A percentile compares a stretch with the other conserved stretches of the same genome.
phyloP scores from a whole-genome alignment of 1,139 yeast species.

The Hansenula lynferdii region DNA sequence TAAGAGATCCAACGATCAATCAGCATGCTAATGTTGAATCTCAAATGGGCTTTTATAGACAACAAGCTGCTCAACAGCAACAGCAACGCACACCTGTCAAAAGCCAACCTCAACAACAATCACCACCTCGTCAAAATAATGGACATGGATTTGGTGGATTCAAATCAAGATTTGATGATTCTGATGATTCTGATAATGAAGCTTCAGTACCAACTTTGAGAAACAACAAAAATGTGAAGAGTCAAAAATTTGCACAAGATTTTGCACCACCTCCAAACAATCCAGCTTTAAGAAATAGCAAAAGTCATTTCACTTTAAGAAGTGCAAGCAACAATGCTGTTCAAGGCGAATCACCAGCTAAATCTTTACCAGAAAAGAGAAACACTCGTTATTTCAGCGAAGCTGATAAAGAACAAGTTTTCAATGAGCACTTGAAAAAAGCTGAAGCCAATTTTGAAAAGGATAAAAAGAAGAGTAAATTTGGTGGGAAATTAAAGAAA shows the following conservation, averaged over 20 bases:
- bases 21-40: constrained; percentile 15
- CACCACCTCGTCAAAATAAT: constrained; percentile 2
- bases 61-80: constrained; percentile 15
- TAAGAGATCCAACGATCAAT: constrained; percentile 26
- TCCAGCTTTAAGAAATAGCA: constrained; percentile 19
- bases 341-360: constrained; percentile 12
- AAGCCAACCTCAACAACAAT: constrained; percentile 4
- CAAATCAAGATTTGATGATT: constrained; percentile 51
- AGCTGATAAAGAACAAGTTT: constrained; percentile 11
- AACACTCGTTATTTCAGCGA: constrained; percentile 22
- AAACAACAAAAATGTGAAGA: background rate
- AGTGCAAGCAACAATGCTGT: constrained; percentile 20
- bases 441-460: constrained; percentile 22
- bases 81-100: constrained; percentile 11
- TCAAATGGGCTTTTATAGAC: constrained; percentile 19
- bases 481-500: constrained; percentile 52
- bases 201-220: constrained; percentile 8
- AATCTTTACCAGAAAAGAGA: constrained; percentile 19
- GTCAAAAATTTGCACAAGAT: constrained; percentile 9
- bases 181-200: constrained; percentile 48
- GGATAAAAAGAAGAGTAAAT: constrained; percentile 42
- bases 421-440: constrained; percentile 11
- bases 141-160: constrained; percentile 19
- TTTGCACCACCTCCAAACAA: constrained; percentile 16
- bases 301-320: constrained; percentile 18